Evolutionary conservation across 2,329 filamentous ascomycete species (phyloP).

Genomic region (Fusarium pininemorale): DNA sequence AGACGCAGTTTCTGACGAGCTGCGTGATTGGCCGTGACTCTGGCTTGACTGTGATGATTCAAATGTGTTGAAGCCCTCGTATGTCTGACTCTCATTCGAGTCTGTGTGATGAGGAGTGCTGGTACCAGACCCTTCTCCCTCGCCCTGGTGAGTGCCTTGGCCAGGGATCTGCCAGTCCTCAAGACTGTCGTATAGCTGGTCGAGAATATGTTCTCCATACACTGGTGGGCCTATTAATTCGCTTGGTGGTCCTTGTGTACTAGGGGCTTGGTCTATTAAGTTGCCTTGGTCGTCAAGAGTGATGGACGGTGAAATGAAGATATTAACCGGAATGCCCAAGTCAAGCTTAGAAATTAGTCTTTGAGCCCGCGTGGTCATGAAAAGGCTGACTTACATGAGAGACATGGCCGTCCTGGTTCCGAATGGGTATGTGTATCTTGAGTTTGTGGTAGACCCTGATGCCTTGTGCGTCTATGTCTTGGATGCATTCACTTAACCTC

Average conservation of each 20-base stretch:
- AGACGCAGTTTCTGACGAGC: slow-evolving; percentile 61
- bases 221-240: slow-evolving; percentile 80
- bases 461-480: slow-evolving; percentile 85
- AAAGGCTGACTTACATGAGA: slow-evolving; percentile 71
- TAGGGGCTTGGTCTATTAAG: slow-evolving; percentile 67
- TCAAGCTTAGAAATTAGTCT: slow-evolving; percentile 66
- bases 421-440: slow-evolving; percentile 86
- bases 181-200: slow-evolving; percentile 87
- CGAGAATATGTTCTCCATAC: slow-evolving; percentile 90
- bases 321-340: slow-evolving; percentile 85
- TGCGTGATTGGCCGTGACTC: slow-evolving; percentile 53
- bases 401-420: slow-evolving; percentile 92
- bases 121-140: slow-evolving; percentile 60
- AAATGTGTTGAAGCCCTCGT: slow-evolving; percentile 21
- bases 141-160: slow-evolving; percentile 67
- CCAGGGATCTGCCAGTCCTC: slow-evolving; percentile 79
- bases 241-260: slow-evolving; percentile 59
- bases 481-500: slow-evolving; percentile 80
- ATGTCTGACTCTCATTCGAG: slow-evolving; percentile 57
- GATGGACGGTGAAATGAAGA: slow-evolving; percentile 94
- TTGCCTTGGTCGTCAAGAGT: slow-evolving; percentile 86
- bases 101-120: slow-evolving; percentile 44
- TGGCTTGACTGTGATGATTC: neutral
- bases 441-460: slow-evolving; percentile 94
- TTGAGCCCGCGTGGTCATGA: accelerated